Evolutionary conservation across 2,329 filamentous ascomycete species (phyloP).

Genomic region (Fusarium agapanthi): DNA sequence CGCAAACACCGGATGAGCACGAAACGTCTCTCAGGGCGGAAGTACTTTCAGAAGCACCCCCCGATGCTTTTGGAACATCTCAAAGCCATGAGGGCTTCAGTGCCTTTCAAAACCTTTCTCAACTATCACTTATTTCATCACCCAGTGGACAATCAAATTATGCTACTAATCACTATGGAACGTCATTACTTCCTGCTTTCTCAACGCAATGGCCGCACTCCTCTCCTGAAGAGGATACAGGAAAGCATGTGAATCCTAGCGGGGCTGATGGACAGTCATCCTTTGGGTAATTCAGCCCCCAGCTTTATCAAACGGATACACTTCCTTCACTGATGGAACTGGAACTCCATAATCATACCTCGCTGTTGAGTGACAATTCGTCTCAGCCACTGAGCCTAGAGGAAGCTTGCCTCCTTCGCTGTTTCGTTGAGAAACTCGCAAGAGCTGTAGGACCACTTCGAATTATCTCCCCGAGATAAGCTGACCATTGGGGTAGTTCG

Average conservation of each 20-base stretch:
- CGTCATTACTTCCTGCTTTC: accelerated
- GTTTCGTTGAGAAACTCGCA: not conserved
- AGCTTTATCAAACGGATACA: not conserved
- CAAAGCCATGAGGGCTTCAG: accelerated
- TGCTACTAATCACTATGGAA: accelerated
- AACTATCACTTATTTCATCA: not conserved
- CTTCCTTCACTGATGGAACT: not conserved
- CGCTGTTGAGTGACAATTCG: accelerated
- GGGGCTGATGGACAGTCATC: not conserved
- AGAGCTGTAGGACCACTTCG: not conserved
- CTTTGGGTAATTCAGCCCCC: not conserved
- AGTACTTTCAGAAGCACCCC: accelerated
- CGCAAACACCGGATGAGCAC: accelerated
- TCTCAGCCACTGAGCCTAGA: not conserved
- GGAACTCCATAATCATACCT: not conserved
- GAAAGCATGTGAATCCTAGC: not conserved
- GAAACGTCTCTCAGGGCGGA: accelerated
- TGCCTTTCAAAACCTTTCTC: accelerated
- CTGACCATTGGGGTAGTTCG: accelerated
- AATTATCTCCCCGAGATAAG: accelerated
- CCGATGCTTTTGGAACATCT: accelerated
- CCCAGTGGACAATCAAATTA: accelerated
- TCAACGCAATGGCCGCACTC: not conserved
- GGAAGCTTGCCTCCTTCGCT: not conserved
- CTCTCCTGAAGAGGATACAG: accelerated